Conservation (phyloP, 1,284 basidiomycete genomes). For the Afroboletus lepidellus region DNA sequence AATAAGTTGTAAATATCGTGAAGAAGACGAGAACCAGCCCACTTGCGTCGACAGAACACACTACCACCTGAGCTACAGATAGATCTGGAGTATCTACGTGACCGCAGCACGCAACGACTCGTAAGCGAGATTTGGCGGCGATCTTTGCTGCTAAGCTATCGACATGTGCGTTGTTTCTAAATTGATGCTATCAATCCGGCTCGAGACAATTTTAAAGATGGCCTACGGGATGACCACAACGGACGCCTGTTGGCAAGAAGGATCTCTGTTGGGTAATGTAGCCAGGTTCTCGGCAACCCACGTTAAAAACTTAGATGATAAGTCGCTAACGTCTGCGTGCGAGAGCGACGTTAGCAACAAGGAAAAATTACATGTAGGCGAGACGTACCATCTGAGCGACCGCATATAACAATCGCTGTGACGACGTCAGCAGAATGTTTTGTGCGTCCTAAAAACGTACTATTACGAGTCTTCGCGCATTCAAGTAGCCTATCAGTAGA, state of each 20-base stretch:
- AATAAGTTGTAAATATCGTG: slow-evolving; percentile 9
- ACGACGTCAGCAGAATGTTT: slow-evolving; percentile 1
- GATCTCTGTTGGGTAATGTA: background rate
- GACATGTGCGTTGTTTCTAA: slow-evolving; percentile 15
- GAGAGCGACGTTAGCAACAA: slow-evolving; percentile 5
- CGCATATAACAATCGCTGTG: slow-evolving; percentile 22
- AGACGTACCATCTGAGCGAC: slow-evolving; percentile 22
- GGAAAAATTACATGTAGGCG: background rate
- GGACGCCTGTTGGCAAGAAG: slow-evolving; percentile 14
- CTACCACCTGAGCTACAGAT: slow-evolving; percentile 37
- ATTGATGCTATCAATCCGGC: slow-evolving; percentile 3
- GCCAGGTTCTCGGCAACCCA: slow-evolving; percentile 15
- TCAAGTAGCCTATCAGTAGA: slow-evolving; percentile 19
- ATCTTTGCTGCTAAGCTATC: slow-evolving; percentile 23
- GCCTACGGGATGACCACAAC: slow-evolving; percentile 25
- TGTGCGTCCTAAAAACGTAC: slow-evolving; percentile 15
- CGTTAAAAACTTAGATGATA: slow-evolving; percentile 24
- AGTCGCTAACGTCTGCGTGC: slow-evolving; percentile 17
- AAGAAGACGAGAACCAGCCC: slow-evolving; percentile 2
- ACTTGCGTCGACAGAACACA: slow-evolving; percentile 39
- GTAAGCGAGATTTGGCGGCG: slow-evolving; percentile 18
- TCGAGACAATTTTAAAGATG: background rate
- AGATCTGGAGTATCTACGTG: slow-evolving; percentile 26
- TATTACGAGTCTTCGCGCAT: slow-evolving; percentile 21
- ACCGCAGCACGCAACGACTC: slow-evolving; percentile 22